Evolutionary conservation across 768 basidiomycete species (phyloP), one percentile per base, ranked within the genome.

Genomic region (Pleurotus platypus): DNA sequence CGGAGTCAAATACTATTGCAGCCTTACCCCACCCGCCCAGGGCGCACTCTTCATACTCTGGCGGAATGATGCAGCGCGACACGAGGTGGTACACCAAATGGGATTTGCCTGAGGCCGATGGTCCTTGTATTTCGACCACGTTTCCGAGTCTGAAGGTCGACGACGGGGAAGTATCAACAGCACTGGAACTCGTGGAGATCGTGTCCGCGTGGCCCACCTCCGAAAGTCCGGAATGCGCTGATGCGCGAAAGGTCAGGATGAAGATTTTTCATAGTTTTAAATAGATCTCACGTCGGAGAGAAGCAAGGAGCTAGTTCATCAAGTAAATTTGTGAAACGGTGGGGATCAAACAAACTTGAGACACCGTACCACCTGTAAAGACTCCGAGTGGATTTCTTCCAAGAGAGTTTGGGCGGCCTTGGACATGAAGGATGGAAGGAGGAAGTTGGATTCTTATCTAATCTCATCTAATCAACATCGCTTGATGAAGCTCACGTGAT

Each of bases 51-150:
- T 63, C 49, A 59, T 72, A 60, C 20, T 60, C 61, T 30, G 61
- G 39, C 18, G 89, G 88, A 9, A 83, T 68, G 55, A 91, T 73
- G 61, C 87, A 84, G 18, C 75, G 77, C 11, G 82, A 69, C 24
- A 89, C 67, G 49, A 91, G 68, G 65, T 82, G 78, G 65, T 87
- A 87, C 24, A 92, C 70, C n/a, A 94, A 71, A 60, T 88, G 87
- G 2, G 89, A 86, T 71, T 94, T 94, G 26, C 90, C 92, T 5
- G 86, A 84, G 24, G 77, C 79, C 3, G 90, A 74, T 2, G 85
- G 80, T 1, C 92, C 92, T 69, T 92, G 87, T 18, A 94, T 76
- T 69, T 90, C 87, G 60, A 93, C 71, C 40, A 89, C 77, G 66
- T 91, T 86, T 37, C 87, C 87, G 46, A 76, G 73, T 64, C 60